Percentiles rank a stretch among this genome's conserved stretches.
Evolutionary conservation across 345 rosid species (phyloP).

Genomic region (Excoecaria agallocha): DNA sequence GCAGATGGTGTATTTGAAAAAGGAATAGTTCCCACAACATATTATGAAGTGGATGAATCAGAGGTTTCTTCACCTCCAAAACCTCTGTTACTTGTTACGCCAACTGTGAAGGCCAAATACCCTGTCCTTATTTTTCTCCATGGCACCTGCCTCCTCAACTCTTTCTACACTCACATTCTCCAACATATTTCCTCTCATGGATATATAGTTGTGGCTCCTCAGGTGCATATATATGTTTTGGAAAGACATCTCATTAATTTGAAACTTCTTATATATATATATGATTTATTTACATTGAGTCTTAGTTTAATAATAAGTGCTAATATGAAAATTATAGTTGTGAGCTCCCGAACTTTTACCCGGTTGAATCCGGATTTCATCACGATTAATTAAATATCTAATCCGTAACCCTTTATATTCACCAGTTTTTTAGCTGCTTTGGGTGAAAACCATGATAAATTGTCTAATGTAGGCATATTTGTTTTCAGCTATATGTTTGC

Average conservation of each 20-base stretch:
- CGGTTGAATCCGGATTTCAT: too few species aligned
- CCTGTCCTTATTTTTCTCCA: constrained; percentile 39
- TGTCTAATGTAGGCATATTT: not conserved
- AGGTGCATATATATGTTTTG: constrained; percentile 19
- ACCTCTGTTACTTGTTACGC: constrained; percentile 27
- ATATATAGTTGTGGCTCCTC: constrained; percentile 49
- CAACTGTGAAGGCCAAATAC: constrained; percentile 26
- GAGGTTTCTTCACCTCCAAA: not conserved
- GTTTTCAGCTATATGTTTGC: not conserved
- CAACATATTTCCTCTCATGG: constrained; percentile 42
- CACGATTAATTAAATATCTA: too few species aligned
- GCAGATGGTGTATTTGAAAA: not conserved
- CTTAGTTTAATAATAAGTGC: too few species aligned
- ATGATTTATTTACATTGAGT: too few species aligned
- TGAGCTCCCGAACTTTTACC: too few species aligned
- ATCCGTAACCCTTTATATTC: too few species aligned
- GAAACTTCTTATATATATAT: too few species aligned
- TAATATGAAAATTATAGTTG: too few species aligned
- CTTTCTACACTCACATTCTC: constrained; percentile 33
- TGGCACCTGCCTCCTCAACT: constrained; percentile 28
- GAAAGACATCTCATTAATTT: not conserved
- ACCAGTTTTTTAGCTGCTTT: too few species aligned
- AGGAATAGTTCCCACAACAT: not conserved
- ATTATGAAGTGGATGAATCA: not conserved
- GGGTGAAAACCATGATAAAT: too few species aligned